Evolutionary conservation across 1,284 basidiomycete species (phyloP).

Genomic region (Schizophyllum amplum): DNA sequence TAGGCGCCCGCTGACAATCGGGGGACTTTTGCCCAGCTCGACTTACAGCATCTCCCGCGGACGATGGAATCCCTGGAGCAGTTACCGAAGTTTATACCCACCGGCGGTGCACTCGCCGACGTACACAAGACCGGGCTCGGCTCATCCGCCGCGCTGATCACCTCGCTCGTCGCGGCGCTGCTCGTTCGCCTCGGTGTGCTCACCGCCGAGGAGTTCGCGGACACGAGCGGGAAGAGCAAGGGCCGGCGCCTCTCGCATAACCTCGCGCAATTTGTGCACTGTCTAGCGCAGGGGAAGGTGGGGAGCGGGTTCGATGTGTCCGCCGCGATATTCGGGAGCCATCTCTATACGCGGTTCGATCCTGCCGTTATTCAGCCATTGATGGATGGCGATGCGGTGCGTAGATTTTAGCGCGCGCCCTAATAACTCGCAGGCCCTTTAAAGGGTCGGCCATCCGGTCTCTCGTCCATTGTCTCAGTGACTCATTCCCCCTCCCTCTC

Average conservation of each 20-base stretch:
- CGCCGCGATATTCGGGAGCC: constrained; percentile 91
- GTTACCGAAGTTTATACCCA: constrained; percentile 69
- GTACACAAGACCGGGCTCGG: constrained; percentile 99
- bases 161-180: constrained; percentile 84
- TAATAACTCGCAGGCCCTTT: background rate
- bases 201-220: constrained; percentile 36
- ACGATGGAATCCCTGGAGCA: constrained; percentile 52
- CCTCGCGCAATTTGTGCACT: constrained; percentile 93
- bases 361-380: constrained; percentile 60
- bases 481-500: background rate
- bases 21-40: constrained; percentile 44
- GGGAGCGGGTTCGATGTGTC: constrained; percentile 97
- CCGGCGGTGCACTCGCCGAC: constrained; percentile 60
- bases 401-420: constrained; percentile 12
- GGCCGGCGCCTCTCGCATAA: constrained; percentile 76
- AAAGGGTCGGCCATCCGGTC: background rate
- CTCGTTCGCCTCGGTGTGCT: constrained; percentile 73
- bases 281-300: constrained; percentile 95
- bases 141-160: constrained; percentile 94
- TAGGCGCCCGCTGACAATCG: constrained; percentile 5
- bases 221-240: constrained; percentile 29
- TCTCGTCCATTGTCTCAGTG: background rate
- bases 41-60: constrained; percentile 48
- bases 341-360: constrained; percentile 87
- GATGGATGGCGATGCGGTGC: constrained; percentile 53